These are phyloP conservation scores for Carallia pectinifolia DNA, from an alignment of 345 rosid species.

Conservation along the genomic window DNA sequence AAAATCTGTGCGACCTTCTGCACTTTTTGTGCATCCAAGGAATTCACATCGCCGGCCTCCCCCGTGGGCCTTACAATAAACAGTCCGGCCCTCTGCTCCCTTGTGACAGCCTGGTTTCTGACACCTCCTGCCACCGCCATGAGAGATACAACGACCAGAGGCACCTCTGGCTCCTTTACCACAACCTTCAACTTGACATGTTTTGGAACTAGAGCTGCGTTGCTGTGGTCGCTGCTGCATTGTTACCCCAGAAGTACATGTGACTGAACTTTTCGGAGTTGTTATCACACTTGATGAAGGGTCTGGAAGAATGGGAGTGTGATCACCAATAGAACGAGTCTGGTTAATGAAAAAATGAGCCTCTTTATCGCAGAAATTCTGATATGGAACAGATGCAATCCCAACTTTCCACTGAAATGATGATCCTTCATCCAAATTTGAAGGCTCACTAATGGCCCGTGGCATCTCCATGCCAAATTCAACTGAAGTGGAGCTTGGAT, in stretches of 20 bases:
- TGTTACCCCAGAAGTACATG: conserved; percentile 76
- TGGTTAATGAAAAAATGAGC: conserved; percentile 43
- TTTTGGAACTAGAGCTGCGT: conserved; percentile 56
- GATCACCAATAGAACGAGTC: conserved; percentile 37
- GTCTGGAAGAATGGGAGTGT: conserved; percentile 40
- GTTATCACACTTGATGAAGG: conserved; percentile 59
- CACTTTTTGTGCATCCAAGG: conserved; percentile 98
- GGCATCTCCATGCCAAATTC: conserved; percentile 47
- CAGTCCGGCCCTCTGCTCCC: conserved; percentile 98
- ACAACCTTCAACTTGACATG: conserved; percentile 91
- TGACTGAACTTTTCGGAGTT: conserved; percentile 70
- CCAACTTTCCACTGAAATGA: conserved; percentile 42
- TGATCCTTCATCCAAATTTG: conserved; percentile 52
- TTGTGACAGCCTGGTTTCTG: conserved; percentile 84
- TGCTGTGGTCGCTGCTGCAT: conserved; percentile 55
- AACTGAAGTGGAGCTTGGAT: conserved; percentile 33
- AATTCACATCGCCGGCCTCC: conserved; percentile 94
- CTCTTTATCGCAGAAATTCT: conserved; percentile 36
- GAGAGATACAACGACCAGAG: conserved; percentile 92
- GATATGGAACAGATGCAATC: conserved; percentile 38
- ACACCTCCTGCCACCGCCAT: conserved; percentile 98
- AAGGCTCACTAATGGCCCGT: conserved; percentile 21
- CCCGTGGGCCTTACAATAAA: conserved; percentile 96
- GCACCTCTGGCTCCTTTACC: conserved; percentile 99
- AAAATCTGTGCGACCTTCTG: conserved; percentile 93